Evolutionary conservation across 208 protist genomes (phyloP).

Genomic region (Leishmania amazonensis): DNA sequence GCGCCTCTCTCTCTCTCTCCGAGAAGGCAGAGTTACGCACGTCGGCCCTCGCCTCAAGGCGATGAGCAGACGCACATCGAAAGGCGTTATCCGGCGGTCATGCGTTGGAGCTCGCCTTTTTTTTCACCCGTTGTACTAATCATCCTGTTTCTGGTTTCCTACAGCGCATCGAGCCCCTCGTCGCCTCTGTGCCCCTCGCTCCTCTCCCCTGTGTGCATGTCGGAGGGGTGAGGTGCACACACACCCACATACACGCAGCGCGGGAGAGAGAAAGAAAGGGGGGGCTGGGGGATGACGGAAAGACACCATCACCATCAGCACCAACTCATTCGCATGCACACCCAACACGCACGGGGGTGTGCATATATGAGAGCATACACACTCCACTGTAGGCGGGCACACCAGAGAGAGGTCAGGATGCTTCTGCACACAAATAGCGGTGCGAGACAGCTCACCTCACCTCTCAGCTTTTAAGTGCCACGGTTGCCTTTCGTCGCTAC

Average conservation of each 20-base stretch:
- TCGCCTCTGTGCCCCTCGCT: neutral
- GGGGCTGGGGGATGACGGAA: neutral
- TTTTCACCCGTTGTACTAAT: neutral
- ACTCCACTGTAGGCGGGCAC: neutral
- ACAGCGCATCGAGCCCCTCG: neutral
- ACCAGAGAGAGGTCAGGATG: neutral
- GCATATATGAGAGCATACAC: neutral
- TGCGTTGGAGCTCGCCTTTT: neutral
- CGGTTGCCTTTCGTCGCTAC: neutral
- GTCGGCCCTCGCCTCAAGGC: neutral
- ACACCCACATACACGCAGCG: neutral
- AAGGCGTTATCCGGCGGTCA: neutral
- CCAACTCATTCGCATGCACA: neutral
- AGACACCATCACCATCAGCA: slow-evolving; percentile 3
- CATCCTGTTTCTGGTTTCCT: neutral
- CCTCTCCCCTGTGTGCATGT: neutral
- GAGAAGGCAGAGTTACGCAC: neutral
- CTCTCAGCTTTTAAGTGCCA: neutral
- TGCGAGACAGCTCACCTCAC: neutral
- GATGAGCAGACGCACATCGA: neutral
- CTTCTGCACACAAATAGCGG: neutral
- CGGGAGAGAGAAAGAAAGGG: neutral
- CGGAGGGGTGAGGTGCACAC: neutral
- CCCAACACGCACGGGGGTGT: neutral
- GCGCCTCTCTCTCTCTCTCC: neutral